phyloP scores from a whole-genome alignment of 805 yeast species.

The Kazachstania africana region DNA sequence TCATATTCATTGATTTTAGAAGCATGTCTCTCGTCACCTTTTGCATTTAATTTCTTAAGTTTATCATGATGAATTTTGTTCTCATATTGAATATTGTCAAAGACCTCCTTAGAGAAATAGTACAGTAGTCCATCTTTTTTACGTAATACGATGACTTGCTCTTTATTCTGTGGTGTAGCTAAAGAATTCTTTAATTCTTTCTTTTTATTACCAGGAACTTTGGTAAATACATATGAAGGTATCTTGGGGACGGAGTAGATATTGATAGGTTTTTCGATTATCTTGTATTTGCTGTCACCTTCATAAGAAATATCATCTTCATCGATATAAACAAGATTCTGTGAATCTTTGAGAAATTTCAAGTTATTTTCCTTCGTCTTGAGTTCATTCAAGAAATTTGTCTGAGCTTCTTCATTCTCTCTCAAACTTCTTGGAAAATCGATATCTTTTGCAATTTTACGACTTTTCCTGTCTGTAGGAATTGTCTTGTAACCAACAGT shows the following conservation, averaged over 20 bases:
- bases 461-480: too few relatives aligned
- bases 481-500: too few relatives aligned
- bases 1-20: too few relatives aligned
- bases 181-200: constrained; percentile 7
- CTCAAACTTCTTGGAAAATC: constrained; percentile 15
- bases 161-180: constrained; percentile 21
- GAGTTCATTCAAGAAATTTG: constrained; percentile 9
- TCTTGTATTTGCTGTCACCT: not conserved
- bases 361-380: constrained; percentile 15
- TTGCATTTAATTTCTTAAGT: too few relatives aligned
- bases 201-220: not conserved
- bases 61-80: constrained; percentile 12
- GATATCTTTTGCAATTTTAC: constrained; percentile 18
- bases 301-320: constrained; percentile 1
- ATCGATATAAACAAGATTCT: constrained; percentile 4
- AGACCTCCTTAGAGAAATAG: constrained; percentile 21
- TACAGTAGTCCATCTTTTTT: too few relatives aligned
- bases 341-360: constrained; percentile 15
- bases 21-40: too few relatives aligned
- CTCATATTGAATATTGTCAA: constrained; percentile 17
- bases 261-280: constrained; percentile 1
- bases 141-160: constrained; percentile 15
- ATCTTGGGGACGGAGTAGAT: constrained; percentile 3
- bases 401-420: constrained; percentile 16
- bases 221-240: constrained; percentile 3